Percentiles rank a stretch among this genome's conserved stretches.
These are phyloP conservation scores for Crithidia fasciculata DNA, from an alignment of 208 protist species.

Conservation along the genomic window DNA sequence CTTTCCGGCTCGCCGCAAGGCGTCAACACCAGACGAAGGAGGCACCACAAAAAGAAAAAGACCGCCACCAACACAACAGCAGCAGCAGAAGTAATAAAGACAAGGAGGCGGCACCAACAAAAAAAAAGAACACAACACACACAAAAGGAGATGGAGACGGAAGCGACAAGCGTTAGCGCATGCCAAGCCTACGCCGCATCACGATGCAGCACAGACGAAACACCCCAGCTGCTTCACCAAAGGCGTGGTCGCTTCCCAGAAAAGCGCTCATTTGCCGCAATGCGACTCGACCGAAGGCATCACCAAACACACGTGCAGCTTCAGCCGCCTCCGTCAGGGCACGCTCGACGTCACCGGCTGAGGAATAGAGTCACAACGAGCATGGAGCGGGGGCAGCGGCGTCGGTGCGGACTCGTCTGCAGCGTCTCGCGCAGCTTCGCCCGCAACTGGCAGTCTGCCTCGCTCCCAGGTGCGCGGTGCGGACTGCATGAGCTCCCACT, in stretches of 20 bases:
- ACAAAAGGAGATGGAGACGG: constrained; percentile 10
- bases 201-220: neutral
- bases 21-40: no score
- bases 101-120: constrained; percentile 6
- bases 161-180: neutral
- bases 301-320: constrained; percentile 52
- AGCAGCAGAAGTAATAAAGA: neutral
- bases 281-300: constrained; percentile 63
- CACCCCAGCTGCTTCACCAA: constrained; percentile 51
- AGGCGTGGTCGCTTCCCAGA: constrained; percentile 58
- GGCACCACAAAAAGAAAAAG: no score
- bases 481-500: constrained; percentile 45
- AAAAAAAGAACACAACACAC: constrained; percentile 21
- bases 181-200: neutral
- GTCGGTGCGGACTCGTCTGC: constrained; percentile 41
- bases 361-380: constrained; percentile 87
- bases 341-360: constrained; percentile 80
- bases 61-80: no score
- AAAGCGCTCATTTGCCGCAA: constrained; percentile 63
- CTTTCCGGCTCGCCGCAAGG: no score
- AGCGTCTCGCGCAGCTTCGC: constrained; percentile 50
- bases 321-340: constrained; percentile 85
- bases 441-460: constrained; percentile 63
- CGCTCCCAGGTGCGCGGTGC: constrained; percentile 50
- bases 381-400: constrained; percentile 43